Conservation (phyloP, 768 basidiomycete genomes). For the Russula virescens region DNA sequence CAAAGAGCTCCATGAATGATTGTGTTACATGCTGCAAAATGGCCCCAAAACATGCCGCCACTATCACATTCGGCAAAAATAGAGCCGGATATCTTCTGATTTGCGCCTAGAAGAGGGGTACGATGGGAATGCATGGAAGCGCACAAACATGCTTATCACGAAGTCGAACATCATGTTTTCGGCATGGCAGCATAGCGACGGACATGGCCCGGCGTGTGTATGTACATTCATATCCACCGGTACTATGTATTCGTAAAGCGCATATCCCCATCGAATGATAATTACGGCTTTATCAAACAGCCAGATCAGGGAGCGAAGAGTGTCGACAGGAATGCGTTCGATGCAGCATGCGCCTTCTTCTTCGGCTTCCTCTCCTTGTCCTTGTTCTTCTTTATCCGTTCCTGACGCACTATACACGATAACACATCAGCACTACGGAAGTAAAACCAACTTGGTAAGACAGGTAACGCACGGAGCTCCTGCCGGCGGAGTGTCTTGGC, state of each 20-base stretch:
- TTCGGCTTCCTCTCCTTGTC: slow-evolving; percentile 57
- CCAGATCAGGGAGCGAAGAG: slow-evolving; percentile 73
- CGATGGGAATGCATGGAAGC: slow-evolving; percentile 9
- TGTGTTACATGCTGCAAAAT: background rate
- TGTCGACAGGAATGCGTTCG: slow-evolving; percentile 77
- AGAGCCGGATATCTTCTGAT: slow-evolving; percentile 10
- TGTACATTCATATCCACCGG: background rate
- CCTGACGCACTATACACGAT: slow-evolving; percentile 60
- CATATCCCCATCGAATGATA: slow-evolving; percentile 1
- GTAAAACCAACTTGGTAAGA: background rate
- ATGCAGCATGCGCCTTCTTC: slow-evolving; percentile 57
- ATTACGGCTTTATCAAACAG: slow-evolving; percentile 10
- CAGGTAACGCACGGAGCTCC: slow-evolving; percentile 65
- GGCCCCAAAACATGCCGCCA: slow-evolving; percentile 9
- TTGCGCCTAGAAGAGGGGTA: slow-evolving; percentile 10
- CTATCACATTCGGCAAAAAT: slow-evolving; percentile 13
- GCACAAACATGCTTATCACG: slow-evolving; percentile 17
- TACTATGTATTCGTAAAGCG: background rate
- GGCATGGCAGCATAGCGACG: slow-evolving; percentile 25
- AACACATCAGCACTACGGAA: slow-evolving; percentile 1
- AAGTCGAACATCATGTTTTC: slow-evolving; percentile 24
- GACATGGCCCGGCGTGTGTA: slow-evolving; percentile 11
- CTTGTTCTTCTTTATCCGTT: slow-evolving; percentile 60
- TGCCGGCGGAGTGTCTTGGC: slow-evolving; percentile 90
- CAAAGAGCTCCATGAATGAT: background rate